Conservation (phyloP, 305 asterid genomes). For the Striga hermonthica region DNA sequence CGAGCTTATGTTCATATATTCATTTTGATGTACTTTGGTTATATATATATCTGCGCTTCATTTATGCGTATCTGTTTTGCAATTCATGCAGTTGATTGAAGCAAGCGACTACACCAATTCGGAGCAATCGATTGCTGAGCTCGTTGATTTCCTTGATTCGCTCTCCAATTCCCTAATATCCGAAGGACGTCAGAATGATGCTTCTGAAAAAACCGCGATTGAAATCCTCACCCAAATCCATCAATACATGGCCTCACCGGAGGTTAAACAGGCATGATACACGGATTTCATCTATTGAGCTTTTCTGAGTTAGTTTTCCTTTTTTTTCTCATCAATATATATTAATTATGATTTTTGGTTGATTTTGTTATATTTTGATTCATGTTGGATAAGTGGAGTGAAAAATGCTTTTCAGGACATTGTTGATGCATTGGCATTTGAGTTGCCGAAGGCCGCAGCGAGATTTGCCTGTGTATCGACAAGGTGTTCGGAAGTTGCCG, state of each 20-base stretch:
- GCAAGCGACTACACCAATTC: slow-evolving; percentile 43
- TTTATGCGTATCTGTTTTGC: slow-evolving; percentile 2
- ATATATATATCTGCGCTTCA: not conserved
- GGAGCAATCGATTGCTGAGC: slow-evolving; percentile 43
- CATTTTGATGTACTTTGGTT: not conserved
- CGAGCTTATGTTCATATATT: not conserved
- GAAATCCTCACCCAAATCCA: slow-evolving; percentile 51
- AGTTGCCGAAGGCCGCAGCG: slow-evolving; percentile 65
- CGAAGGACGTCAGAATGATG: slow-evolving; percentile 33
- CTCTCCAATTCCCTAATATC: slow-evolving; percentile 36
- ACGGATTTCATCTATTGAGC: not conserved
- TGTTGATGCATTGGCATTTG: slow-evolving; percentile 66
- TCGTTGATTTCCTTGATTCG: slow-evolving; percentile 48
- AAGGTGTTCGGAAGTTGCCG: slow-evolving; percentile 55
- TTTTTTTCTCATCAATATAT: too few relatives aligned
- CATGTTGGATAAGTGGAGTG: slow-evolving; percentile 12
- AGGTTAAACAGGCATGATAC: slow-evolving; percentile 45
- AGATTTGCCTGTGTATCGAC: slow-evolving; percentile 55
- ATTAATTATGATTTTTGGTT: not conserved
- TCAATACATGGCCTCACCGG: slow-evolving; percentile 38
- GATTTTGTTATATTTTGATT: not conserved
- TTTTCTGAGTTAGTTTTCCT: not conserved
- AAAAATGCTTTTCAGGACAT: slow-evolving; percentile 42
- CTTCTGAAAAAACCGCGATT: slow-evolving; percentile 37
- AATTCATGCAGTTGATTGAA: slow-evolving; percentile 47